Evolutionary conservation across 228 moss, liverwort and hornwort species (phyloP).

Genomic region (Sphagnum fallax): DNA sequence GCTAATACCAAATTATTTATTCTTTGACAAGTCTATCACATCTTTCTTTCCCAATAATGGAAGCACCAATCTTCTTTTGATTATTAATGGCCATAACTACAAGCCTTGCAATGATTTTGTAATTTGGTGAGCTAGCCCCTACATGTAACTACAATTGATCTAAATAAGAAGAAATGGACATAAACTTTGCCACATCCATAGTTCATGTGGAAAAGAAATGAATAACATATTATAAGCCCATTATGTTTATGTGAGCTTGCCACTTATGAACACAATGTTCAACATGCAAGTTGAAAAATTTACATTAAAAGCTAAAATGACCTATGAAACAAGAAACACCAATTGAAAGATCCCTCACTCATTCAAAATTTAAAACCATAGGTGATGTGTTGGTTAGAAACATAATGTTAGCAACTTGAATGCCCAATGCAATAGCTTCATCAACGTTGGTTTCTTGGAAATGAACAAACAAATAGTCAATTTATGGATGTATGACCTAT

Average conservation of each 20-base stretch:
- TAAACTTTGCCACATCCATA: slow-evolving; percentile 27
- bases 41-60: slow-evolving; percentile 42
- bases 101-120: slow-evolving; percentile 40
- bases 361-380: slow-evolving; percentile 51
- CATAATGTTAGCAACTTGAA: slow-evolving; percentile 53
- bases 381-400: slow-evolving; percentile 49
- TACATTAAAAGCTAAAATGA: too few relatives aligned
- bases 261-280: too few relatives aligned
- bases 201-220: too few relatives aligned
- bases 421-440: slow-evolving; percentile 47
- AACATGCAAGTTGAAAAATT: too few relatives aligned
- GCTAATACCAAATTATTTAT: too few relatives aligned
- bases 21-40: too few relatives aligned
- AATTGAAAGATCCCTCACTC: slow-evolving; percentile 14
- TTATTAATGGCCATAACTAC: slow-evolving; percentile 28
- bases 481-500: slow-evolving; percentile 49
- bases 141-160: slow-evolving; percentile 4
- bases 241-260: too few relatives aligned
- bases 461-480: slow-evolving; percentile 53
- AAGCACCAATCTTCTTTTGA: slow-evolving; percentile 32
- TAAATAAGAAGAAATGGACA: slow-evolving; percentile 58
- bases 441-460: slow-evolving; percentile 44
- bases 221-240: too few relatives aligned
- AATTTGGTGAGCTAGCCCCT: too few relatives aligned
- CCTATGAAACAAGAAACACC: too few relatives aligned